A percentile compares a stretch with the other conserved stretches of the same genome.
Evolutionary conservation across 1,139 yeast species (phyloP).

Genomic region (Kodamaea derodonti): DNA sequence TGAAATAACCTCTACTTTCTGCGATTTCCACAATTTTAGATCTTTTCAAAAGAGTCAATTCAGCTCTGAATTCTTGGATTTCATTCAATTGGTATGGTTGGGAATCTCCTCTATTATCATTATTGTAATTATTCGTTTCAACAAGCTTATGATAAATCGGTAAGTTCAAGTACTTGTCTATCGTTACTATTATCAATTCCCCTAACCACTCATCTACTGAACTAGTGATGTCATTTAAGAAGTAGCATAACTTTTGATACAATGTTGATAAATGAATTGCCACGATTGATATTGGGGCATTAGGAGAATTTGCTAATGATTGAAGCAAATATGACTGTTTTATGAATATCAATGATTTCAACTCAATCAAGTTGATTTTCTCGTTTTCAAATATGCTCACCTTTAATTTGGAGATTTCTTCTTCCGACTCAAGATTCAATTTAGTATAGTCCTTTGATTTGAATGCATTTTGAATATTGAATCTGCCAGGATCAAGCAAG

Average conservation of each 20-base stretch:
- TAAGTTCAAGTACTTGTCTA: constrained; percentile 28
- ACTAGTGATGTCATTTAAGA: constrained; percentile 37
- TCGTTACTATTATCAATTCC: constrained; percentile 29
- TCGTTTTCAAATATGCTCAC: constrained; percentile 13
- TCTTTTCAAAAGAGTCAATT: constrained; percentile 42
- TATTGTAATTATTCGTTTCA: constrained; percentile 12
- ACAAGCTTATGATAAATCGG: constrained; percentile 24
- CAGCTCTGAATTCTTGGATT: constrained; percentile 44
- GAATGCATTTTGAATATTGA: constrained; percentile 8
- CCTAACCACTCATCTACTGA: constrained; percentile 14
- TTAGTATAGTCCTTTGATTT: constrained; percentile 12
- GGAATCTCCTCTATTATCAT: constrained; percentile 9
- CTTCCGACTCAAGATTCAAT: constrained; percentile 17
- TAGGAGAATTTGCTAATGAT: constrained; percentile 25
- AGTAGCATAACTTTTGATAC: constrained; percentile 29
- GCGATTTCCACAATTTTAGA: constrained; percentile 40
- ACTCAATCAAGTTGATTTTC: constrained; percentile 22
- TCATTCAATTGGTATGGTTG: constrained; percentile 21
- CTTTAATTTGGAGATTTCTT: constrained; percentile 14
- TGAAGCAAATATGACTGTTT: constrained; percentile 26
- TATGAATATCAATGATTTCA: constrained; percentile 26
- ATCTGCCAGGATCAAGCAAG: constrained; percentile 18
- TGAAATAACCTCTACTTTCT: constrained; percentile 22
- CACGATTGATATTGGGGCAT: constrained; percentile 27
- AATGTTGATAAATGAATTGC: constrained; percentile 30